Base-by-base conservation (phyloP, 352 stramenopile species). In the Phytophthora litchii region DNA sequence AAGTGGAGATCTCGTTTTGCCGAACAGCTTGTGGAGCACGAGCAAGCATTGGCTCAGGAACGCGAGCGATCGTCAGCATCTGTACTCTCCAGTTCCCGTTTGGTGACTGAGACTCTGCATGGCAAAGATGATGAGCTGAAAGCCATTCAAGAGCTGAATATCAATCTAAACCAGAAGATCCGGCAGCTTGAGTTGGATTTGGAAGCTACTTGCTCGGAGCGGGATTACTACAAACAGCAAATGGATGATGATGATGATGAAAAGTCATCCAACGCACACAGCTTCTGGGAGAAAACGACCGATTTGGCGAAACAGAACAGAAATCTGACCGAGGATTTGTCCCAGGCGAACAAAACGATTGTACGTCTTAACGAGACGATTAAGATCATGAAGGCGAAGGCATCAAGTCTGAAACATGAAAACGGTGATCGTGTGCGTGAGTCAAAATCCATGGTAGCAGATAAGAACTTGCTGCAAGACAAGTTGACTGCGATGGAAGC, bases 261-360 rank as follows among this genome's bases (percentile, higher is more conserved):
- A 12, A 70, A 71, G 23, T 86, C 77, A 13, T 88, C 79, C 19
- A 90, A 67, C 29, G 85, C 84, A 9, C 69, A 83, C 41, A 84
- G 70, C 20, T 95, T 95, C 46, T 95, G 86, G 86, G 75, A 95
- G 54, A 93, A 94, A 69, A 94, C 86, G 1, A 95, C 86, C 0
- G 86, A 95, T 44, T 58, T 95, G 41, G 83, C 84, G 10, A 90
- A 89, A 55, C 72, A 91, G 48, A 95, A 95, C 38, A 82, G 86
- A 6, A 67, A 63, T 36, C 53, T 95, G 38, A 88, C 80, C 0
- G 84, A 93, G 51, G 82, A 94, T 25, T 64, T 92, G 21, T 77
- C 77, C 5, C 70, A 86, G 20, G 59, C 78, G 0, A 80, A 87
- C 49, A 85, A 90, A 46, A 86, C 68, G 2, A 67, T 88, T 14